Evolutionary conservation across 306 rosid genomes (phyloP), one percentile per base, ranked within the genome.

Genomic region (Begonia masoniana): DNA sequence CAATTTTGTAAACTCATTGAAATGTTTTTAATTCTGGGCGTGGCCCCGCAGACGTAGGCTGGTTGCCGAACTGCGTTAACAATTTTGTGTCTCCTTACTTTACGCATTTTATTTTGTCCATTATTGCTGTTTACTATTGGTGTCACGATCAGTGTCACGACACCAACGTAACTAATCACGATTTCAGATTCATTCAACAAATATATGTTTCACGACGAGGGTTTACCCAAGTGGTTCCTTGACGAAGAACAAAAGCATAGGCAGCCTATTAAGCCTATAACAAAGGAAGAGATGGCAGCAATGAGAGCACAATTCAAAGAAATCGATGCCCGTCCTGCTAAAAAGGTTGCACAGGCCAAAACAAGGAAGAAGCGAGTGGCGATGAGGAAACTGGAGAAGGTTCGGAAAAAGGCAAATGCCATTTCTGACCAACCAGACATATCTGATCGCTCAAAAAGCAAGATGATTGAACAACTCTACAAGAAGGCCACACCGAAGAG

Each of bases 381-480:
- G 43, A 66, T 75, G 78, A 83, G 63, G 92, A 81, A 76, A 65
- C 94, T 91, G 12, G 99, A 91, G 79, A 86, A 83, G 77, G 69
- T 86, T 24, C 80, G 99, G 1, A 91, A 86, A 88, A 86, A 83
- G 81, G 99, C 99, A 12, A 91, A 91, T 54, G 63, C 68, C 36
- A 91, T 91, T 74, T 83, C 96, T 9, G 96, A 91, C 48, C 99
- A 91, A 74, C 23, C 94, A 10, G 99, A 91, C 3, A 91, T 91
- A 47, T 64, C 70, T 10, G 99, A 91, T 57, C 75, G 86, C 39
- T 86, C 99, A 1, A 91, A 91, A 81, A 66, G 73, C 19, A 91
- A 72, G 82, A 95, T 86, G 77, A 91, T 91, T 47, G 94, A 91
- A 4, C 78, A 68, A 55, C 74, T 91, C 12, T 86, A 86, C 41